These are phyloP conservation scores for Blastocystis hominis DNA, from an alignment of 352 stramenopile genomes.

Conservation along the genomic window DNA sequence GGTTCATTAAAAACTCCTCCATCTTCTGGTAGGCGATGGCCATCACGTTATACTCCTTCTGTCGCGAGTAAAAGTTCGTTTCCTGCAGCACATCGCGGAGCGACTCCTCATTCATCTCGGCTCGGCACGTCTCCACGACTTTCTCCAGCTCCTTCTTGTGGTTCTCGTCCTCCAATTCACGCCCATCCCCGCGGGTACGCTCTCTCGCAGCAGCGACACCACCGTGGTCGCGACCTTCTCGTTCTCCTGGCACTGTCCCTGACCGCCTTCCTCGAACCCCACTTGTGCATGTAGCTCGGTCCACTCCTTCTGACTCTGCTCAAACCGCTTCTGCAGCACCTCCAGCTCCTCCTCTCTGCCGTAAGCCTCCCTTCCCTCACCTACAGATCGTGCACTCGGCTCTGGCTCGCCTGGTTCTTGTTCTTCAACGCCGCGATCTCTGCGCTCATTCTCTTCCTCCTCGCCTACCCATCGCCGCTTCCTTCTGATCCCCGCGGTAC, in stretches of 20 bases:
- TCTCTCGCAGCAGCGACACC: neutral
- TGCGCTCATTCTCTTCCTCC: neutral
- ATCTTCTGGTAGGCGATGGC: conserved; percentile 1
- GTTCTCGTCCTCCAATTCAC: neutral
- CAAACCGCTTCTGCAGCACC: conserved; percentile 3
- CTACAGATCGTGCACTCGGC: neutral
- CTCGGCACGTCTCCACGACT: neutral
- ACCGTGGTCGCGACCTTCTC: neutral
- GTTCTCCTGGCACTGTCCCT: neutral
- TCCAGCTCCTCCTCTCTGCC: neutral
- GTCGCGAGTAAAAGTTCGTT: conserved; percentile 7
- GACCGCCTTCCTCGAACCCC: neutral
- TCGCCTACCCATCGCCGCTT: neutral
- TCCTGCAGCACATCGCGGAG: neutral
- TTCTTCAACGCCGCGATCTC: conserved; percentile 26
- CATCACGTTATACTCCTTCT: conserved; percentile 23
- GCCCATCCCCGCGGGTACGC: neutral
- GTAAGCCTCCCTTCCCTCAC: neutral
- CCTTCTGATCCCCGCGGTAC: neutral
- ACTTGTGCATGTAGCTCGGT: neutral
- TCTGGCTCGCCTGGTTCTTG: neutral
- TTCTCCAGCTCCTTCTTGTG: neutral
- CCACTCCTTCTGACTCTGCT: neutral
- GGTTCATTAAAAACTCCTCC: conserved; percentile 55
- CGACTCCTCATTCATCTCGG: neutral